A percentile compares a stretch with the other conserved stretches of the same genome.
Evolutionary conservation across 2,329 filamentous ascomycete species (phyloP).

Genomic region (Cephalotrichum gorgonifer): DNA sequence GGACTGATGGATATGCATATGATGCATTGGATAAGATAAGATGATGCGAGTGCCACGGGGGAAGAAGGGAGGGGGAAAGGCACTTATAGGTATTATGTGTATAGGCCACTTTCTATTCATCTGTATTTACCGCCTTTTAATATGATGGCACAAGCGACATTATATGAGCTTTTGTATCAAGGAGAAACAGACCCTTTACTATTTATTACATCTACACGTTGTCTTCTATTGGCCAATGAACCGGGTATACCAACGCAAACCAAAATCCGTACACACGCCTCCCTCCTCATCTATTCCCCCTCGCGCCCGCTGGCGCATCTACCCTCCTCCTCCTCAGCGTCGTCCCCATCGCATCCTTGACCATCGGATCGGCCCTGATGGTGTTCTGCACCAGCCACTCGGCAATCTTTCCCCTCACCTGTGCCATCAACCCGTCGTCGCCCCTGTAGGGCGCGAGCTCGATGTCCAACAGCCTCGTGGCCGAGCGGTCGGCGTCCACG

Average conservation of each 20-base stretch:
- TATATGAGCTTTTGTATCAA: too few species aligned
- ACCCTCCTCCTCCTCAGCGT: constrained; percentile 52
- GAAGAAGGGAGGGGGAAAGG: too few species aligned
- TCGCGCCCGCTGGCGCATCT: constrained; percentile 53
- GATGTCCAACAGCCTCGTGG: constrained; percentile 59
- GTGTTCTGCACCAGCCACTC: constrained; percentile 86
- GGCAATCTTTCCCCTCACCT: constrained; percentile 46
- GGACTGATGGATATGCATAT: too few species aligned
- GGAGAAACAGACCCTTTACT: too few species aligned
- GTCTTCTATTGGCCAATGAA: too few species aligned
- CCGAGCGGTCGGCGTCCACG: constrained; percentile 56
- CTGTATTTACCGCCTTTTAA: too few species aligned
- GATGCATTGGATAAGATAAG: too few species aligned
- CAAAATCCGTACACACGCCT: background rate
- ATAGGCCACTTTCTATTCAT: too few species aligned
- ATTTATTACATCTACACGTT: too few species aligned
- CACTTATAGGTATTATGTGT: too few species aligned
- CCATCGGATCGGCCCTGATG: constrained; percentile 68
- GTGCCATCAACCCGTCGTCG: constrained; percentile 47
- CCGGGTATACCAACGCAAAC: background rate
- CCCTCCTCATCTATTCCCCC: constrained; percentile 23
- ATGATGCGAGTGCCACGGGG: too few species aligned
- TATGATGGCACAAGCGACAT: too few species aligned
- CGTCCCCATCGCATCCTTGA: constrained; percentile 65
- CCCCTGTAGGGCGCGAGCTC: constrained; percentile 73